Conservation (phyloP, 257 asterid genomes). For the Nicotiana tomentosiformis region DNA sequence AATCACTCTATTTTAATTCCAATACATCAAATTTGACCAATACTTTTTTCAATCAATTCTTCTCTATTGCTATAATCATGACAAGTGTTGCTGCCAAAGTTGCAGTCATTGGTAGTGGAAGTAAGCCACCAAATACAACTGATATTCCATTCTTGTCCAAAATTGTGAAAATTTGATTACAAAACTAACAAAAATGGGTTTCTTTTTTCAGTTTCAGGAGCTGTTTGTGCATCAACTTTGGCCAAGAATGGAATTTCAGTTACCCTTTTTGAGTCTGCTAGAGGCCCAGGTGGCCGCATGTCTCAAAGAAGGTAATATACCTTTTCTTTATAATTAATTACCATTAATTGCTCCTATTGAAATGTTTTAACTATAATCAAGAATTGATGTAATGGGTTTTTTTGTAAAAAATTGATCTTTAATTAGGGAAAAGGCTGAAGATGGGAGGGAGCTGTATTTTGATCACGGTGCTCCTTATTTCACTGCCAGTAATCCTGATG, state of each 20-base stretch:
- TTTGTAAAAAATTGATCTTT: background rate
- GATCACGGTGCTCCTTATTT: slow-evolving; percentile 91
- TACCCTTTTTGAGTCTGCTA: slow-evolving; percentile 72
- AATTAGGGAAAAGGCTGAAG: slow-evolving; percentile 56
- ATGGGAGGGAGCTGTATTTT: slow-evolving; percentile 72
- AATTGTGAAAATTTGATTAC: background rate
- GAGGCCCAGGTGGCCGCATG: slow-evolving; percentile 98
- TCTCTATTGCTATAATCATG: slow-evolving; percentile 24
- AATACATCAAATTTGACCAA: background rate
- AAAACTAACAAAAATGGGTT: background rate
- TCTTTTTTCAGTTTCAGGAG: slow-evolving; percentile 67
- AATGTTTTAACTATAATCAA: background rate
- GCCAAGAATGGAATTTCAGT: slow-evolving; percentile 77
- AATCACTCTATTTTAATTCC: background rate
- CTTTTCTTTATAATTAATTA: too few species aligned
- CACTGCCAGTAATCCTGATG: slow-evolving; percentile 47
- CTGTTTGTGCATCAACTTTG: slow-evolving; percentile 77
- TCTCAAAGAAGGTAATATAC: slow-evolving; percentile 66
- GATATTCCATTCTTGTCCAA: background rate
- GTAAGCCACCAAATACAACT: slow-evolving; percentile 30
- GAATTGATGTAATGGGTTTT: background rate
- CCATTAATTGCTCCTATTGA: too few species aligned
- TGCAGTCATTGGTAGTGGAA: slow-evolving; percentile 88
- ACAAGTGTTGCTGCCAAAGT: slow-evolving; percentile 52
- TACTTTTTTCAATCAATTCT: background rate